Evolutionary conservation across 2,329 filamentous ascomycete genomes (phyloP).

Genomic region (Daldinia sp.): DNA sequence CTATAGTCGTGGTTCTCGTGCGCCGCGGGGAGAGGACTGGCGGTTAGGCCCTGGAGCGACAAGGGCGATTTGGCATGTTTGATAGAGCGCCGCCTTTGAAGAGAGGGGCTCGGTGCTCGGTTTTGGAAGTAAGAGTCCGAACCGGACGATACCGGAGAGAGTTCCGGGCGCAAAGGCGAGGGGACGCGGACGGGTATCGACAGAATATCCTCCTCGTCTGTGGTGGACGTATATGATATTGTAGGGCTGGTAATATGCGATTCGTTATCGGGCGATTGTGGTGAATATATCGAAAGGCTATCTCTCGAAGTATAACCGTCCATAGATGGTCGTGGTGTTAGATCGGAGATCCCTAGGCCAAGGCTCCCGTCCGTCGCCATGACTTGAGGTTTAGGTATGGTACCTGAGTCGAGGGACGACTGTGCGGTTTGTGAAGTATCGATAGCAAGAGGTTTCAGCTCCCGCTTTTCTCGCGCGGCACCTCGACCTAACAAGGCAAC

Average conservation of each 20-base stretch:
- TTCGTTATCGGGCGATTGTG: slow-evolving; percentile 33
- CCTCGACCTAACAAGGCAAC: slow-evolving; percentile 83
- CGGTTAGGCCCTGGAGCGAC: slow-evolving; percentile 62
- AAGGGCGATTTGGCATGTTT: slow-evolving; percentile 68
- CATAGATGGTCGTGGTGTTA: slow-evolving; percentile 56
- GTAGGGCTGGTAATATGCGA: slow-evolving; percentile 58
- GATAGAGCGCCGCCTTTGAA: slow-evolving; percentile 57
- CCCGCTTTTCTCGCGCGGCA: slow-evolving; percentile 66
- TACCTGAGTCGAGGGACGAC: slow-evolving; percentile 37
- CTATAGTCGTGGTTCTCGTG: slow-evolving; percentile 83
- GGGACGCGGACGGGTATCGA: slow-evolving; percentile 64
- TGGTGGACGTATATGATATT: slow-evolving; percentile 74
- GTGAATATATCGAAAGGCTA: slow-evolving; percentile 22
- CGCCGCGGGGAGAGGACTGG: slow-evolving; percentile 55
- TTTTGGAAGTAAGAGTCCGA: slow-evolving; percentile 71
- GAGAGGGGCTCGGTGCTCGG: slow-evolving; percentile 41
- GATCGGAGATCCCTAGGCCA: slow-evolving; percentile 58
- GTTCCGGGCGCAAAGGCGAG: slow-evolving; percentile 52
- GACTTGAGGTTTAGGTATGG: slow-evolving; percentile 29
- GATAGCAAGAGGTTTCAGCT: slow-evolving; percentile 56
- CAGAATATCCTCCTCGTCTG: slow-evolving; percentile 82
- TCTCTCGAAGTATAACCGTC: slow-evolving; percentile 54
- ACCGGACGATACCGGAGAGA: slow-evolving; percentile 60
- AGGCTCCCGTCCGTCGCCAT: slow-evolving; percentile 45
- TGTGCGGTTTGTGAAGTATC: slow-evolving; percentile 44